These are phyloP conservation scores for Rusavskia elegans DNA, from an alignment of 495 filamentous ascomycete genomes.

Conservation along the genomic window DNA sequence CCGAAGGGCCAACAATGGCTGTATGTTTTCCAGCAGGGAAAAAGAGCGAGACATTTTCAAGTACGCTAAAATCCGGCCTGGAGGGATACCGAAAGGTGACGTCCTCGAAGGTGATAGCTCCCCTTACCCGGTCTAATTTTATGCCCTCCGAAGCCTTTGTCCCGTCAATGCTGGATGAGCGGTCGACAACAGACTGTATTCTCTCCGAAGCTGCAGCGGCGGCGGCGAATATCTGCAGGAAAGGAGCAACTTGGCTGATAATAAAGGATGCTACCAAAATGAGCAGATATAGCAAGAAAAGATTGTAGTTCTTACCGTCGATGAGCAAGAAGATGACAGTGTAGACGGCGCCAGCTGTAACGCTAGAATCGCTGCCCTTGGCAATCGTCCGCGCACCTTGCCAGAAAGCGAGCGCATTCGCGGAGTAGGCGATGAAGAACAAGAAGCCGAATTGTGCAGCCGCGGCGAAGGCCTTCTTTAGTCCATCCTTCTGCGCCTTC, in stretches of 20 bases:
- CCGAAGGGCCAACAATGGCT: slow-evolving; percentile 52
- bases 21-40: slow-evolving; percentile 43
- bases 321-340: slow-evolving; percentile 52
- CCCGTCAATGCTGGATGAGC: slow-evolving; percentile 31
- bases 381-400: slow-evolving; percentile 41
- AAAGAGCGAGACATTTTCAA: slow-evolving; percentile 32
- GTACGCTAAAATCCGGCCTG: slow-evolving; percentile 30
- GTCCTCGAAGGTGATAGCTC: slow-evolving; percentile 33
- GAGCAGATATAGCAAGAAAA: neutral
- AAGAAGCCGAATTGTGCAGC: slow-evolving; percentile 47
- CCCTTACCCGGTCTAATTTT: slow-evolving; percentile 20
- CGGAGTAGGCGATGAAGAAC: slow-evolving; percentile 50
- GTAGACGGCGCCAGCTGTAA: slow-evolving; percentile 42
- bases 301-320: slow-evolving; percentile 29
- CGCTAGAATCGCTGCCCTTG: slow-evolving; percentile 14
- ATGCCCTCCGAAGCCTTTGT: slow-evolving; percentile 27
- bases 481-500: slow-evolving; percentile 29
- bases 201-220: slow-evolving; percentile 38
- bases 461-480: slow-evolving; percentile 42
- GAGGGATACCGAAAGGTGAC: slow-evolving; percentile 49
- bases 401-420: slow-evolving; percentile 53
- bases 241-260: slow-evolving; percentile 47
- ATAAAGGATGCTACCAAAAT: slow-evolving; percentile 36
- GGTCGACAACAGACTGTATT: slow-evolving; percentile 34
- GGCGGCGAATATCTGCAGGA: slow-evolving; percentile 40